Evolutionary conservation across 495 filamentous ascomycete species (phyloP).

Genomic region (Cenococcum geophilum): DNA sequence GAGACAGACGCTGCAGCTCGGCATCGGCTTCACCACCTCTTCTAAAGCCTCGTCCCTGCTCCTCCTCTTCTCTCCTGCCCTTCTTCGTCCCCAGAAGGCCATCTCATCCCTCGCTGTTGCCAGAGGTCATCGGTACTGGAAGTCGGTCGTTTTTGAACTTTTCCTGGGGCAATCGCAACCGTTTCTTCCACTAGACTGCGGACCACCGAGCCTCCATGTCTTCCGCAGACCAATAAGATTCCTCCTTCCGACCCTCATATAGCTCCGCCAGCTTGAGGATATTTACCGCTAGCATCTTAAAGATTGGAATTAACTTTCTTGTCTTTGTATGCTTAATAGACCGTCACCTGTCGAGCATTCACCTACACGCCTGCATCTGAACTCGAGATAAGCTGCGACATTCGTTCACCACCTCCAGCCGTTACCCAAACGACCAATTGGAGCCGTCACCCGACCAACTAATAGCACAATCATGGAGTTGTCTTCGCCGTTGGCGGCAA

Average conservation of each 20-base stretch:
- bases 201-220: conserved; percentile 23
- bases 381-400: conserved; percentile 9
- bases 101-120: conserved; percentile 11
- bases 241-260: conserved; percentile 14
- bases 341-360: conserved; percentile 13
- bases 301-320: conserved; percentile 34
- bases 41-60: conserved; percentile 13
- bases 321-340: conserved; percentile 32
- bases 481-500: conserved; percentile 88
- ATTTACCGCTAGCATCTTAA: conserved; percentile 32
- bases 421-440: conserved; percentile 5
- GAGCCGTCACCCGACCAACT: background rate
- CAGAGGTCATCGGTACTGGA: conserved; percentile 9
- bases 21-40: conserved; percentile 23
- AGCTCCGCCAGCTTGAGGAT: conserved; percentile 20
- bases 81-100: conserved; percentile 34
- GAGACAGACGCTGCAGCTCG: conserved; percentile 23
- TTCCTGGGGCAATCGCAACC: conserved; percentile 15
- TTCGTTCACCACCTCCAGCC: conserved; percentile 13
- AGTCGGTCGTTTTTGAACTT: conserved; percentile 14
- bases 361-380: conserved; percentile 7
- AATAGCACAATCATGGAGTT: conserved; percentile 61
- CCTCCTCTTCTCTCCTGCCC: conserved; percentile 18
- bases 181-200: conserved; percentile 11
- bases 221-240: conserved; percentile 18